phyloP scores from a whole-genome alignment of 257 asterid genomes.

The Solanum virginianum region DNA sequence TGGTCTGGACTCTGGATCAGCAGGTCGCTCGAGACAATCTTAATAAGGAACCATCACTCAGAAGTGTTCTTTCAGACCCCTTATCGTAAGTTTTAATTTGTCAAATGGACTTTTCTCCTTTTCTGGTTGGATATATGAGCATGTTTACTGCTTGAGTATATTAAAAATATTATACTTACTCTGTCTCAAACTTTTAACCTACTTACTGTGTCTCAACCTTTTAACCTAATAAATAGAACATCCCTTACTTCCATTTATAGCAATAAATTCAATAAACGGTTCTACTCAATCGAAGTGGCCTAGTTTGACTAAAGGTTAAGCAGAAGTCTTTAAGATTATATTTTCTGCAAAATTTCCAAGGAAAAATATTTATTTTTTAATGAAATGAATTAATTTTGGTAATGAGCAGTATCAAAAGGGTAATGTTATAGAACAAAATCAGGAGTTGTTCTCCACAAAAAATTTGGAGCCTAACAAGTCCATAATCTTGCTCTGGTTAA shows the following conservation, averaged over 20 bases:
- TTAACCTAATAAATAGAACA: background rate
- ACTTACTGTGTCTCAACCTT: background rate
- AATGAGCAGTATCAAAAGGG: background rate
- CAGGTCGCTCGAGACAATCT: slow-evolving; percentile 66
- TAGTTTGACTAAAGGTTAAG: background rate
- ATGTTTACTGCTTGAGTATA: background rate
- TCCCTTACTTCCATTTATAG: background rate
- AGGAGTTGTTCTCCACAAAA: background rate
- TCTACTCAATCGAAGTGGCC: background rate
- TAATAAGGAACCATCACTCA: slow-evolving; percentile 70
- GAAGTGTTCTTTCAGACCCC: slow-evolving; percentile 90
- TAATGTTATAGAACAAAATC: background rate
- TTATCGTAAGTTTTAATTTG: slow-evolving; percentile 63
- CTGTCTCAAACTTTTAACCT: background rate
- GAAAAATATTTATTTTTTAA: background rate
- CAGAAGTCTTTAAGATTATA: background rate
- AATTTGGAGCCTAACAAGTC: background rate
- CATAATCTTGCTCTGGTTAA: background rate
- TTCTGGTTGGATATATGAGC: background rate
- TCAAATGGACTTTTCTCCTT: background rate
- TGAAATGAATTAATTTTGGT: background rate
- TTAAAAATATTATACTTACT: background rate
- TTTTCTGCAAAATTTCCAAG: background rate
- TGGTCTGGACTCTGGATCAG: slow-evolving; percentile 27
- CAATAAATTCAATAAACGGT: background rate